phyloP scores from a whole-genome alignment of 352 stramenopile species.

The Phytophthora syringae region DNA sequence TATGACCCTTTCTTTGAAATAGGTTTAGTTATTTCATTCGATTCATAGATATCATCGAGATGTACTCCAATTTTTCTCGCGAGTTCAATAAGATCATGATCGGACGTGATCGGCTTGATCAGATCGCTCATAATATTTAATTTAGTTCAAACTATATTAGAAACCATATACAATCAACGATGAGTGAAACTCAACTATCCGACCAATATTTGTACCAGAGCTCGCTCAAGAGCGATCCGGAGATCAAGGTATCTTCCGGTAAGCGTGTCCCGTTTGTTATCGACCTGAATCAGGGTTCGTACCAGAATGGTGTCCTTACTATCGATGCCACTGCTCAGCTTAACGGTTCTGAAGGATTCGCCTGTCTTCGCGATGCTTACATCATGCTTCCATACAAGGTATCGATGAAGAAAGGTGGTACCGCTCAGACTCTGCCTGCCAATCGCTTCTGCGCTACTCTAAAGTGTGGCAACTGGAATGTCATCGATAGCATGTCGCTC shows the following conservation, averaged over 20 bases:
- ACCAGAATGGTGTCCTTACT: constrained; percentile 19
- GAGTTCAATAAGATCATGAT: constrained; percentile 14
- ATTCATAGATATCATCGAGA: constrained; percentile 10
- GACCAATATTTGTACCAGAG: constrained; percentile 12
- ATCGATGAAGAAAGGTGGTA: constrained; percentile 12
- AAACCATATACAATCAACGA: constrained; percentile 12
- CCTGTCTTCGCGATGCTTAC: constrained; percentile 19
- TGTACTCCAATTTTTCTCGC: not conserved
- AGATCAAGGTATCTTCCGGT: constrained; percentile 5
- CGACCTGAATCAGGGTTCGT: constrained; percentile 15
- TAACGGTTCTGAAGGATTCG: constrained; percentile 5
- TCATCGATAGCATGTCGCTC: constrained; percentile 1
- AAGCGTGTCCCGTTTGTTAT: constrained; percentile 12
- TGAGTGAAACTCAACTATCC: constrained; percentile 15
- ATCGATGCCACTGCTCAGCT: constrained; percentile 14
- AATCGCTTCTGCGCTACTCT: constrained; percentile 1
- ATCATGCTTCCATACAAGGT: constrained; percentile 23
- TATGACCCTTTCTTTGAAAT: constrained; percentile 17
- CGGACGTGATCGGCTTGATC: constrained; percentile 6
- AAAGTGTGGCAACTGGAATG: constrained; percentile 5
- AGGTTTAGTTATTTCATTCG: constrained; percentile 6
- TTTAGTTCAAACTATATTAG: constrained; percentile 4
- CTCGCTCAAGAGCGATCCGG: constrained; percentile 10
- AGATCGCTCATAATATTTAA: constrained; percentile 8
- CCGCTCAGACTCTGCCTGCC: not conserved